phyloP scores from a whole-genome alignment of 306 rosid genomes.

The Spatholobus suberectus region DNA sequence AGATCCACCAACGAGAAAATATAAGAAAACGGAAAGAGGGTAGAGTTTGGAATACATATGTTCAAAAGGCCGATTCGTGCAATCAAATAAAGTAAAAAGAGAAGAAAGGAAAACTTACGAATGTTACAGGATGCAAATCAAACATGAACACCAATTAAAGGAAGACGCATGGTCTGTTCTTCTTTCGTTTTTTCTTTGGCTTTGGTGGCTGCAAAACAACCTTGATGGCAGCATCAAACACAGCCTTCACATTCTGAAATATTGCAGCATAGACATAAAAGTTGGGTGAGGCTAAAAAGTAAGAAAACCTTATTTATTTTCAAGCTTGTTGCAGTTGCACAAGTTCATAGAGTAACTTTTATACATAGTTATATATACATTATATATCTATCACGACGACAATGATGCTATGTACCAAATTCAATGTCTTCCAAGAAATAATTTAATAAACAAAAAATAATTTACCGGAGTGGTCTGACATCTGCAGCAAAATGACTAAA shows the following conservation, averaged over 20 bases:
- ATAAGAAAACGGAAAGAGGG: conserved; percentile 1
- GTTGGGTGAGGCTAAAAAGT: neutral
- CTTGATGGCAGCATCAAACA: conserved; percentile 60
- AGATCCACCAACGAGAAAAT: neutral
- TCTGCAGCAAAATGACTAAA: neutral
- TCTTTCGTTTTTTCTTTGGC: conserved; percentile 56
- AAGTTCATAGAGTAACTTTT: neutral
- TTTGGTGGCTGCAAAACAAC: conserved; percentile 64
- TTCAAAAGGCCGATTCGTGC: conserved; percentile 32
- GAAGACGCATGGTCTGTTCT: conserved; percentile 50
- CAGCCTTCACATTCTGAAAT: conserved; percentile 59
- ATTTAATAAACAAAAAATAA: neutral
- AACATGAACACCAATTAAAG: conserved; percentile 45
- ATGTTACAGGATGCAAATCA: conserved; percentile 41
- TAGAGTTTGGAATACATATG: conserved; percentile 36
- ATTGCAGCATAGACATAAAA: conserved; percentile 24
- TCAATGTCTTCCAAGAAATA: neutral
- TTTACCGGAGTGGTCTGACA: neutral
- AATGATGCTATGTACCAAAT: neutral
- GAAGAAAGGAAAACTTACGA: neutral
- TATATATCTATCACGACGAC: neutral
- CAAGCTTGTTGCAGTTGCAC: conserved; percentile 11
- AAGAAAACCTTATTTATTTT: neutral
- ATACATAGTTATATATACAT: neutral
- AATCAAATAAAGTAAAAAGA: conserved; percentile 27